Evolutionary conservation across 2,329 filamentous ascomycete genomes (phyloP).

Genomic region (Fusarium vanettenii): DNA sequence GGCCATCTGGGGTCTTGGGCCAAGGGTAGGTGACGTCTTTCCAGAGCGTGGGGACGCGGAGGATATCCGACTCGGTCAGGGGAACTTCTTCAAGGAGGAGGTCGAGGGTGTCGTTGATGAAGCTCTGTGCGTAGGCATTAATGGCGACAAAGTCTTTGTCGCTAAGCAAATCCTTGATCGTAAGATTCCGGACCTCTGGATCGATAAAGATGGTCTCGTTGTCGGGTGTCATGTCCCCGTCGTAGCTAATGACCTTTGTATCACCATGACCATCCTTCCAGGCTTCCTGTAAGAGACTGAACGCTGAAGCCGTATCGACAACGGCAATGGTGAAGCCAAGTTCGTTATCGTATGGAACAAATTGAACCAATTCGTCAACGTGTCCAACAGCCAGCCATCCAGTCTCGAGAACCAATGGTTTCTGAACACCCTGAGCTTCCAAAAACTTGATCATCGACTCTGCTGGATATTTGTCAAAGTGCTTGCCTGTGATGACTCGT

Average conservation of each 20-base stretch:
- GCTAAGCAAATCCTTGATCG: slow-evolving; percentile 23
- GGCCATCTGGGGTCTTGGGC: background rate
- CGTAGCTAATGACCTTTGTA: background rate
- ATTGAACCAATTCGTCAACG: slow-evolving; percentile 45
- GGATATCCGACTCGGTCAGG: slow-evolving; percentile 31
- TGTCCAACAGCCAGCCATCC: slow-evolving; percentile 43
- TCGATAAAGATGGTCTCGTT: slow-evolving; percentile 3
- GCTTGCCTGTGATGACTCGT: slow-evolving; percentile 34
- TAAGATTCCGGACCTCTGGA: slow-evolving; percentile 7
- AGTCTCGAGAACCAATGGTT: slow-evolving; percentile 47
- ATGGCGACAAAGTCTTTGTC: slow-evolving; percentile 14
- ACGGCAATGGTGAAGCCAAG: slow-evolving; percentile 43
- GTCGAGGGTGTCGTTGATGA: slow-evolving; percentile 35
- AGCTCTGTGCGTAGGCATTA: slow-evolving; percentile 6
- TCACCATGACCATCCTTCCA: slow-evolving; percentile 40
- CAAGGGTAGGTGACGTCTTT: background rate
- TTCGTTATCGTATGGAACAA: slow-evolving; percentile 38
- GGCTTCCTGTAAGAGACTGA: slow-evolving; percentile 41
- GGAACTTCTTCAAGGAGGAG: slow-evolving; percentile 38
- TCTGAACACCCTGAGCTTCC: slow-evolving; percentile 48
- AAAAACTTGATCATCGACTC: slow-evolving; percentile 42
- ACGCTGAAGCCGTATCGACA: slow-evolving; percentile 35
- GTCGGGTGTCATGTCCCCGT: slow-evolving; percentile 5
- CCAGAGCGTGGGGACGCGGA: slow-evolving; percentile 39
- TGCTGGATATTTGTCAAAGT: slow-evolving; percentile 17